Base-by-base conservation (phyloP, 148 eudicot genomes). In the Heliamphora exappendiculata region DNA sequence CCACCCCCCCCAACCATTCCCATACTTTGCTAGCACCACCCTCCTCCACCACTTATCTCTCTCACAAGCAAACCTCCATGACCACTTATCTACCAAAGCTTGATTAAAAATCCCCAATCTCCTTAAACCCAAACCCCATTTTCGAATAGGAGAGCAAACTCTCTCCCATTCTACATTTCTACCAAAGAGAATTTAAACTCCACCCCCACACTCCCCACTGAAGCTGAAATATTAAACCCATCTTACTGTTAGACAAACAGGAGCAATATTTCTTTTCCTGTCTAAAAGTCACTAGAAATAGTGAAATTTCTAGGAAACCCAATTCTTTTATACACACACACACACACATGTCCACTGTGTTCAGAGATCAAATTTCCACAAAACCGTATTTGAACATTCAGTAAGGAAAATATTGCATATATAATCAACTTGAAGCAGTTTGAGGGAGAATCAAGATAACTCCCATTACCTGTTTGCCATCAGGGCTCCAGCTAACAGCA, bases 401-500 rank as follows among this genome's bases (percentile, higher is more conserved):
- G 22, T 2, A 33, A 76, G 0, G 44, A 28, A 62, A 14, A 58
- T 4, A 20, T 22, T 12, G 2, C 28, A 37, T 20, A 37, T 20
- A 22, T 26, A 39, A 37, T 34, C 11, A 51, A 67, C 20, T 39
- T 34, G 10, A 62, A 64, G 72, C 42, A 62, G 54, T 17, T 29
- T 19, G 29, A 12, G 67, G 50, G 16, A 58, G 26, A 54, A 14
- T 50, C 75, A 60, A 54, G 33, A 34, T 53, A 31, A 67, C 60
- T 12, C 37, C 29, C 64, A 17, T 67, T 80, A 87, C 98, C 92
- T 92, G 85, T 86, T 89, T 91, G 74, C 97, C 80, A 78, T 95
- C 96, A 59, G 94, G 89, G 76, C 97, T 91, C 98, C 98, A 95
- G 83, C 97, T 91, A 59, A 91, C 91, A 39, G 98, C 96, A 82